Base-by-base conservation (phyloP, 352 stramenopile species). In the Pythium aphanidermatum region DNA sequence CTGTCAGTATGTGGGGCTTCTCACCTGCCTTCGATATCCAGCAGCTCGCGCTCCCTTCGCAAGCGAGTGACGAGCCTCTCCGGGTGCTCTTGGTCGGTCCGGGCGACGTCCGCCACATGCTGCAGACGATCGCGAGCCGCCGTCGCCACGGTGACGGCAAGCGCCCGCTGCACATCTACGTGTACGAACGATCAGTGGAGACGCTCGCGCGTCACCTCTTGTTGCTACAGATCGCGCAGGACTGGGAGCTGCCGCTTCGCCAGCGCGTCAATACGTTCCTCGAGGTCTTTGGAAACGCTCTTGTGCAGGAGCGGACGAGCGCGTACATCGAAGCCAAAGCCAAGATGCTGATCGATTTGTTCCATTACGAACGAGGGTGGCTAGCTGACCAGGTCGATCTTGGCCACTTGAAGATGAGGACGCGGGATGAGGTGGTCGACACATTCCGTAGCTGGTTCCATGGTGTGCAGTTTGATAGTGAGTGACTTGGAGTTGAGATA, bases 281-380 rank as follows among this genome's bases (percentile, higher is more conserved):
- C 29, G 92, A 98, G 55, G 75, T 98, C 7, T 97, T 95, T 71
- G 92, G 94, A 8, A 98, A 98, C 51, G 56, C 70, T 13, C 62
- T 87, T 4, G 63, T 98, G 16, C 89, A 97, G 64, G 80, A 87
- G 25, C 77, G 86, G 5, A 97, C 90, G 20, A 77, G 60, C 26
- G 58, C 59, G 19, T 96, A 96, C 52, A 83, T 97, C 7, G 67
- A 88, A 40, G 57, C 83, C 20, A 70, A 93, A 28, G 70, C 67
- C 17, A 81, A 80, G 42, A 8, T 65, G 41, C 51, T 98, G 10
- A 65, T 76, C 10, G 60, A 90, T 30, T 54, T 96, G 20, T 36
- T 95, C 25, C 71, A 86, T 51, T 74, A 92, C 30, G 77, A 86
- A 23, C 63, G 64, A 14, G 71, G 72, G 2, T 58, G 61, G 45